Evolutionary conservation across 192 early-diverging fungal species (phyloP).

Genomic region (Ambispora gerdemannii): DNA sequence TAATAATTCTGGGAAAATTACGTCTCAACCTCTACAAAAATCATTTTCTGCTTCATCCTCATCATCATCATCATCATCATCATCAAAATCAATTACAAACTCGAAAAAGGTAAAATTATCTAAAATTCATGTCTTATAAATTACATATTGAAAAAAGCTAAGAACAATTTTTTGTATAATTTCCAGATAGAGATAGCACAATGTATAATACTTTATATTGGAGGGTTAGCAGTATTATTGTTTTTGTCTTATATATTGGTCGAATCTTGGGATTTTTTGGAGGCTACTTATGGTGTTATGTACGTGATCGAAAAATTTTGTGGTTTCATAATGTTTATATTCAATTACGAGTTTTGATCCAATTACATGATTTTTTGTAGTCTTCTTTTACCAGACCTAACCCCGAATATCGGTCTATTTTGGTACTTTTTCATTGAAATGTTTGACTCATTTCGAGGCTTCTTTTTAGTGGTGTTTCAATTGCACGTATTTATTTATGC

Average conservation of each 20-base stretch:
- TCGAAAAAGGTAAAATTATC: constrained; percentile 28
- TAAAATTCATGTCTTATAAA: background rate
- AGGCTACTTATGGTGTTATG: constrained; percentile 70
- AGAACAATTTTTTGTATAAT: background rate
- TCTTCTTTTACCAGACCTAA: constrained; percentile 78
- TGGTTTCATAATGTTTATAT: background rate
- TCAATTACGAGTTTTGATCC: too few species aligned
- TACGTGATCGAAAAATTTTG: constrained; percentile 36
- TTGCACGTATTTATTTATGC: constrained; percentile 88
- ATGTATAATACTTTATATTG: constrained; percentile 36
- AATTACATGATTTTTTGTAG: constrained; percentile 33
- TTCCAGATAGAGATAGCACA: constrained; percentile 20
- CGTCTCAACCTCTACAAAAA: too few species aligned
- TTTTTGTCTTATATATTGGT: constrained; percentile 56
- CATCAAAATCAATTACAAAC: too few species aligned
- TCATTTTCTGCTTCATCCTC: too few species aligned
- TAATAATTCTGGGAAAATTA: background rate
- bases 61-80: too few species aligned
- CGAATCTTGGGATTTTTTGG: constrained; percentile 69
- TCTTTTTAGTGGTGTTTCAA: constrained; percentile 94
- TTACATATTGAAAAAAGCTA: background rate
- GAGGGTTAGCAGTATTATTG: constrained; percentile 49
- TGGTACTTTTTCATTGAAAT: constrained; percentile 99
- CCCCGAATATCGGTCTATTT: constrained; percentile 93
- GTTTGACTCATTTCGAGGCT: constrained; percentile 95